Conservation (phyloP, 768 basidiomycete genomes). For the Asterophora parasitica region DNA sequence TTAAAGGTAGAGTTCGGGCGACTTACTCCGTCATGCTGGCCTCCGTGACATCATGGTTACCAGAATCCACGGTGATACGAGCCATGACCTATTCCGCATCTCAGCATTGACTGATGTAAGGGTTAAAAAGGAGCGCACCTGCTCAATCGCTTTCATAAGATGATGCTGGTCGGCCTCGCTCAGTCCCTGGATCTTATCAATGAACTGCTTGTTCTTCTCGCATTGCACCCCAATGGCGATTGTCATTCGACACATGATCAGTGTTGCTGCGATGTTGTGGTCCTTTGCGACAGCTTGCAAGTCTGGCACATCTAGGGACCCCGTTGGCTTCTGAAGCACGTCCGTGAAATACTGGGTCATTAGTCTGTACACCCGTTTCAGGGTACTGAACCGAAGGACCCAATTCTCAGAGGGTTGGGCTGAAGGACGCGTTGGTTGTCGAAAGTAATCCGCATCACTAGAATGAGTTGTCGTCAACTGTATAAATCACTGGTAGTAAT, state of each 20-base stretch:
- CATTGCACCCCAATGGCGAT: slow-evolving; percentile 88
- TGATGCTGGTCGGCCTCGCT: slow-evolving; percentile 82
- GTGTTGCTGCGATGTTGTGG: slow-evolving; percentile 55
- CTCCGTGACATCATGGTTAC: slow-evolving; percentile 47
- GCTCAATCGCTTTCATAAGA: slow-evolving; percentile 92
- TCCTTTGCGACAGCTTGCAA: slow-evolving; percentile 84
- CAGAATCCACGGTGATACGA: slow-evolving; percentile 54
- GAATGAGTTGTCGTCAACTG: slow-evolving; percentile 4
- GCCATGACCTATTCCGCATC: slow-evolving; percentile 60
- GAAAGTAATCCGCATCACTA: slow-evolving; percentile 81
- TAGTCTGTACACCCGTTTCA: slow-evolving; percentile 82
- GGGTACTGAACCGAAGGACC: slow-evolving; percentile 78
- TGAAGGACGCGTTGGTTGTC: slow-evolving; percentile 51
- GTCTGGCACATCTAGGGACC: slow-evolving; percentile 80
- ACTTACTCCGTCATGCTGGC: slow-evolving; percentile 76
- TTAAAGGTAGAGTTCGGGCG: not conserved
- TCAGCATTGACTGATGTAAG: not conserved
- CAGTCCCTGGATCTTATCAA: slow-evolving; percentile 82
- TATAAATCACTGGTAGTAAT: not conserved
- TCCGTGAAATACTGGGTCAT: slow-evolving; percentile 88
- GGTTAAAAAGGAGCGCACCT: slow-evolving; percentile 42
- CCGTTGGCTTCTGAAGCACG: slow-evolving; percentile 75
- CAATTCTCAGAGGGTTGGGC: slow-evolving; percentile 77
- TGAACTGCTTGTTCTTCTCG: slow-evolving; percentile 82
- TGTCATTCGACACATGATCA: slow-evolving; percentile 74